Evolutionary conservation across 1,139 yeast species (phyloP).

Genomic region (Pichia sorboxylosa): DNA sequence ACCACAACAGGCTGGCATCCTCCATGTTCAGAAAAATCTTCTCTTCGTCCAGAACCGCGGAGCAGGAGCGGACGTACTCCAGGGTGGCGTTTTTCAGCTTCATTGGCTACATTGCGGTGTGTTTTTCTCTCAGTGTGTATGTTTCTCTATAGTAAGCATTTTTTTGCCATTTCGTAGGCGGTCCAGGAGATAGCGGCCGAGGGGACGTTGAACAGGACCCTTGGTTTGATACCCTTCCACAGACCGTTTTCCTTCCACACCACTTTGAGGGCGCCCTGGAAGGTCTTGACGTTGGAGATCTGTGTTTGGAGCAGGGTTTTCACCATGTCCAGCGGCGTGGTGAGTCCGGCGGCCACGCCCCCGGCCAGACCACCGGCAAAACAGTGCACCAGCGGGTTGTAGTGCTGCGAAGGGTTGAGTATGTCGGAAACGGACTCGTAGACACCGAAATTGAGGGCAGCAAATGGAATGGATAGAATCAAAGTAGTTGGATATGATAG

Average conservation of each 20-base stretch:
- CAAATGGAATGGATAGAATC: constrained; percentile 88
- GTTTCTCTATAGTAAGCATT: constrained; percentile 28
- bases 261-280: constrained; percentile 59
- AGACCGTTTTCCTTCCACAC: constrained; percentile 58
- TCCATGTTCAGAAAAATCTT: constrained; percentile 74
- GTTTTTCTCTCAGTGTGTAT: constrained; percentile 43
- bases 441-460: constrained; percentile 87
- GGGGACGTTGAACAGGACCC: constrained; percentile 89
- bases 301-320: constrained; percentile 84
- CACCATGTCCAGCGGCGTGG: constrained; percentile 91
- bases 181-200: constrained; percentile 98
- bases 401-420: constrained; percentile 65
- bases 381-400: constrained; percentile 89
- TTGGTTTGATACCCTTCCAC: constrained; percentile 73
- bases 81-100: constrained; percentile 73
- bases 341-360: constrained; percentile 90
- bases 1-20: too few relatives aligned
- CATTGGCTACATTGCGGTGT: constrained; percentile 69
- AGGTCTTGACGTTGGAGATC: constrained; percentile 56
- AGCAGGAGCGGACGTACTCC: constrained; percentile 69
- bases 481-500: constrained; percentile 92
- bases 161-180: constrained; percentile 95
- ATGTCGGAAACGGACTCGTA: constrained; percentile 74
- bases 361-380: constrained; percentile 93
- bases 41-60: constrained; percentile 75